A percentile compares a stretch with the other conserved stretches of the same genome.
Evolutionary conservation across 1,139 yeast genomes (phyloP).

Genomic region (Yamadazyma dendronema): DNA sequence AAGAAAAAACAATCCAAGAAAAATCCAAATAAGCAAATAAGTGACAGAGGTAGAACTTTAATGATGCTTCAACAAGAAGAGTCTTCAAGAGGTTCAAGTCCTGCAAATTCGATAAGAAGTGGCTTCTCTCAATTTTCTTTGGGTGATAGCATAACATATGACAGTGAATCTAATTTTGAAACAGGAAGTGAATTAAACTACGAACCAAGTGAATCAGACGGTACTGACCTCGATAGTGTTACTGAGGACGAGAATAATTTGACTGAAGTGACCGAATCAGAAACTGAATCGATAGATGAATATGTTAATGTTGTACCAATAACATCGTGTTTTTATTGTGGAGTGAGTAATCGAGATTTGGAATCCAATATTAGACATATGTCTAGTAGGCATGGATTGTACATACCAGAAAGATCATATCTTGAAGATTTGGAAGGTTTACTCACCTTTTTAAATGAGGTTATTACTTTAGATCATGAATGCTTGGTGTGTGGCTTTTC

Average conservation of each 20-base stretch:
- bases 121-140: conserved; percentile 64
- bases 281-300: conserved; percentile 22
- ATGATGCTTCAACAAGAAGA: conserved; percentile 4
- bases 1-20: conserved; percentile 16
- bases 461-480: conserved; percentile 42
- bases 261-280: conserved; percentile 24
- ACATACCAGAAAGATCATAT: conserved; percentile 48
- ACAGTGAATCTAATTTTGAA: conserved; percentile 48
- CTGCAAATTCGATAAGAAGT: conserved; percentile 54
- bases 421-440: conserved; percentile 45
- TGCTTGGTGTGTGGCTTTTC: conserved; percentile 55
- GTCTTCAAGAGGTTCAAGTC: conserved; percentile 42
- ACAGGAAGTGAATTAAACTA: conserved; percentile 29
- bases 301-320: conserved; percentile 27
- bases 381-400: conserved; percentile 48
- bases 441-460: conserved; percentile 43
- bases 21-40: conserved; percentile 8
- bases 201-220: conserved; percentile 12
- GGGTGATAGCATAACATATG: conserved; percentile 44
- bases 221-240: conserved; percentile 15
- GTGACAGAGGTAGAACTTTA: conserved; percentile 9
- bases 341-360: conserved; percentile 31
- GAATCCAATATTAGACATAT: conserved; percentile 49
- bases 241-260: conserved; percentile 15
- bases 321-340: conserved; percentile 43